A percentile compares a stretch with the other conserved stretches of the same genome.
Conservation (phyloP, 2,329 filamentous ascomycete species). For the Colletotrichum spaethianum region DNA sequence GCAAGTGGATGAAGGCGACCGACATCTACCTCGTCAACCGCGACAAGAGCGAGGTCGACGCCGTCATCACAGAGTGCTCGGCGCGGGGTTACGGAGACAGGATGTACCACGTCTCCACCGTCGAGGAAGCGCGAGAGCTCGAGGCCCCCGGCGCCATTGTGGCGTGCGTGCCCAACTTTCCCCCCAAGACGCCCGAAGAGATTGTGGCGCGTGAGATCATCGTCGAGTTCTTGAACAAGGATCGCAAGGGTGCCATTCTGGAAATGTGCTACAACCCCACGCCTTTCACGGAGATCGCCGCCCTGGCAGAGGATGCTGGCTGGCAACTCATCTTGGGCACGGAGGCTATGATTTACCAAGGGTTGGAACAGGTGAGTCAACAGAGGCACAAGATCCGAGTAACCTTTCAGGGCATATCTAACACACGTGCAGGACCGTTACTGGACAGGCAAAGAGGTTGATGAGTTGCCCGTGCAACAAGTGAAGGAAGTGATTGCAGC, state of each 20-base stretch:
- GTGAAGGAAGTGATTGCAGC: slow-evolving; percentile 68
- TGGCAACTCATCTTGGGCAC: slow-evolving; percentile 85
- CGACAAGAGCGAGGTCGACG: slow-evolving; percentile 75
- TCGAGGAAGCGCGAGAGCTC: slow-evolving; percentile 71
- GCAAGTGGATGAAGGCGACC: slow-evolving; percentile 77
- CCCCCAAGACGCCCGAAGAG: slow-evolving; percentile 77
- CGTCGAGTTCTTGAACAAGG: slow-evolving; percentile 61
- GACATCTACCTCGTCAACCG: slow-evolving; percentile 85
- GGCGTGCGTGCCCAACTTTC: slow-evolving; percentile 82
- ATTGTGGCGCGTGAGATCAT: slow-evolving; percentile 69
- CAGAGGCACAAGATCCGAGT: background rate
- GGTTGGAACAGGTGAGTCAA: slow-evolving; percentile 71
- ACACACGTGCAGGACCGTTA: slow-evolving; percentile 55
- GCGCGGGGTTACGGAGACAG: slow-evolving; percentile 71
- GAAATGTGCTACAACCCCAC: slow-evolving; percentile 89
- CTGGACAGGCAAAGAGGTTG: slow-evolving; percentile 75
- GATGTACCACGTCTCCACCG: slow-evolving; percentile 73
- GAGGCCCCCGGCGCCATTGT: slow-evolving; percentile 77
- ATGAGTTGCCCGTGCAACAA: slow-evolving; percentile 71
- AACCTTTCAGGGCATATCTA: background rate
- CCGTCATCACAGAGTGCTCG: slow-evolving; percentile 75
- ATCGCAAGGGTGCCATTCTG: slow-evolving; percentile 76
- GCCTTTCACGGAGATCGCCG: slow-evolving; percentile 77
- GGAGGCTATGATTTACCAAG: slow-evolving; percentile 84
- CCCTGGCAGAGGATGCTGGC: slow-evolving; percentile 70